Conservation (phyloP, 805 yeast genomes). For the Blastobotrys americana region DNA sequence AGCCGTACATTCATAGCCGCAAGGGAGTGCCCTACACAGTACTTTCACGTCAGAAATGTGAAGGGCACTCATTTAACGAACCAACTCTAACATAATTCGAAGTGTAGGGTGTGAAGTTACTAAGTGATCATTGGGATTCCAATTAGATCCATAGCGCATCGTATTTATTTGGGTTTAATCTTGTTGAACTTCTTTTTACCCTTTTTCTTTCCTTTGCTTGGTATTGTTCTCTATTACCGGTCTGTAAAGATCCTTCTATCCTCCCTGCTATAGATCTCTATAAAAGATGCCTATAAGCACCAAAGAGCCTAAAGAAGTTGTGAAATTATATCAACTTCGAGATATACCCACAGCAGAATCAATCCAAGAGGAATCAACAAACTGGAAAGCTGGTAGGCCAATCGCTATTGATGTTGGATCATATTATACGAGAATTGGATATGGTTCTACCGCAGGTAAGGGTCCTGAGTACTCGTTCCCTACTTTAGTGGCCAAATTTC, state of each 20-base stretch:
- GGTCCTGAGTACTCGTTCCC: constrained; percentile 59
- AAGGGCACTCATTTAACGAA: too few species aligned
- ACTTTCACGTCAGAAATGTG: too few species aligned
- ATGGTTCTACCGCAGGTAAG: constrained; percentile 18
- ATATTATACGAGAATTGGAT: constrained; percentile 36
- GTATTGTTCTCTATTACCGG: background rate
- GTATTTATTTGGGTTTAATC: background rate
- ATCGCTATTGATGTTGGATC: constrained; percentile 87
- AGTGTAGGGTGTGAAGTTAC: too few species aligned
- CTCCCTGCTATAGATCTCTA: background rate
- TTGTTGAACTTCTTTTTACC: background rate
- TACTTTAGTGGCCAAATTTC: constrained; percentile 57
- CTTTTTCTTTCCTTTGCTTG: background rate
- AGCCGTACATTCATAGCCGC: too few species aligned
- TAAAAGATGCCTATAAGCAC: background rate
- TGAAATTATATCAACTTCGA: constrained; percentile 23
- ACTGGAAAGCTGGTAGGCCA: constrained; percentile 53
- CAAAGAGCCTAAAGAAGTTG: constrained; percentile 2
- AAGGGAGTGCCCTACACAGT: too few species aligned
- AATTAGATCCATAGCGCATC: too few species aligned
- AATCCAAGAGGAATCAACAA: constrained; percentile 38
- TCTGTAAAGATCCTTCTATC: too few species aligned
- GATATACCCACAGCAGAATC: constrained; percentile 19
- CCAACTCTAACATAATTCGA: too few species aligned
- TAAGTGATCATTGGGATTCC: too few species aligned